Percentiles rank a stretch among this genome's conserved stretches.
These are phyloP conservation scores for Cladosporium sp. DNA, from an alignment of 2,329 filamentous ascomycete species.

Conservation along the genomic window DNA sequence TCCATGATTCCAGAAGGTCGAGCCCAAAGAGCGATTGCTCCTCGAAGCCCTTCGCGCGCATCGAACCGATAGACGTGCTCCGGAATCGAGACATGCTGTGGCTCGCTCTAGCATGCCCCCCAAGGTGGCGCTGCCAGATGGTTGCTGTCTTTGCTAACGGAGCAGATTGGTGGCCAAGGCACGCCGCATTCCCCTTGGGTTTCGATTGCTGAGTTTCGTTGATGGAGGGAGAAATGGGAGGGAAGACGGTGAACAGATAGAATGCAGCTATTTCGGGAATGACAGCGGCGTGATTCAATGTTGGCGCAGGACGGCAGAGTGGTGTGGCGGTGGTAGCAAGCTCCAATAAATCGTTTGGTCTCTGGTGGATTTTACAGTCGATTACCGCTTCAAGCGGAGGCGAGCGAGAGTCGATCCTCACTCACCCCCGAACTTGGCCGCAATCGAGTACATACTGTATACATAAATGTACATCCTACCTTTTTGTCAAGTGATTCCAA, in stretches of 20 bases:
- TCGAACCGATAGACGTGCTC: slow-evolving; percentile 54
- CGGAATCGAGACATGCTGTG: slow-evolving; percentile 59
- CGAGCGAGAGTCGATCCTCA: background rate
- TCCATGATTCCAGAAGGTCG: slow-evolving; percentile 58
- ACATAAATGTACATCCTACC: no score
- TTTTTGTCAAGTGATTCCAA: no score
- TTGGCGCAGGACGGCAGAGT: background rate
- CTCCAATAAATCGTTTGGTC: background rate
- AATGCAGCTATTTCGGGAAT: background rate
- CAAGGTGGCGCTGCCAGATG: slow-evolving; percentile 6
- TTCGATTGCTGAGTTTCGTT: background rate
- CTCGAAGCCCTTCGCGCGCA: slow-evolving; percentile 39
- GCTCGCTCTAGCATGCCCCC: slow-evolving; percentile 60
- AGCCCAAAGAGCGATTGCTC: slow-evolving; percentile 54
- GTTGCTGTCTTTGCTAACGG: background rate
- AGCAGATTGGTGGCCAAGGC: background rate
- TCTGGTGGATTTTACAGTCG: background rate
- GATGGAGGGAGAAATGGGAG: background rate
- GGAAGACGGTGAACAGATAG: background rate
- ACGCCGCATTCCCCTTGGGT: slow-evolving; percentile 7
- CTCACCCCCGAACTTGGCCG: background rate
- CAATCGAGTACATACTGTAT: background rate
- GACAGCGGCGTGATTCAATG: background rate
- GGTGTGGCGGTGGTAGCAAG: background rate
- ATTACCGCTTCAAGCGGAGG: background rate